Percentiles rank a stretch among this genome's conserved stretches.
phyloP scores from a whole-genome alignment of 2,329 filamentous ascomycete species.

The Mollisia scopiformis region DNA sequence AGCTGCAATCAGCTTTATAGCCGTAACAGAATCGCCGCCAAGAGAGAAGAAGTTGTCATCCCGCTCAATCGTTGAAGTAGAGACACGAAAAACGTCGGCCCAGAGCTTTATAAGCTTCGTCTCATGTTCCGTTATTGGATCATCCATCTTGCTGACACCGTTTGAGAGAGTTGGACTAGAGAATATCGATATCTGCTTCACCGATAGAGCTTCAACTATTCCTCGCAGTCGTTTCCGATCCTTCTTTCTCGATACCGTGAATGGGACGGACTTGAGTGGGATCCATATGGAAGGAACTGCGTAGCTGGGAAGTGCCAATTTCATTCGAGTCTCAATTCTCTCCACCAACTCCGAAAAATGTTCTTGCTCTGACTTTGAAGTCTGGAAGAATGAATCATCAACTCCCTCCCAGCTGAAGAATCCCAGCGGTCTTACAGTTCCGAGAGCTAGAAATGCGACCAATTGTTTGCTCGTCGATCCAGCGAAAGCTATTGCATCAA shows the following conservation, averaged over 20 bases:
- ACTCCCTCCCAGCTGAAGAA: neutral
- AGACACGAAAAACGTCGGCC: neutral
- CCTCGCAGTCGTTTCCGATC: neutral
- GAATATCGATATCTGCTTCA: neutral
- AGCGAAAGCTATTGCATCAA: neutral
- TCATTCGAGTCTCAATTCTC: neutral
- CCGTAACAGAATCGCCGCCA: constrained; percentile 49
- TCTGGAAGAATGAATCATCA: neutral
- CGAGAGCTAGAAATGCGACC: neutral
- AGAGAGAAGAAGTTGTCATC: constrained; percentile 47
- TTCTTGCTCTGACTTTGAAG: neutral
- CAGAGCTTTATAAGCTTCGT: neutral
- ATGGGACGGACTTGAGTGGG: neutral
- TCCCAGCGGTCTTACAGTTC: neutral
- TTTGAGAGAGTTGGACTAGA: neutral
- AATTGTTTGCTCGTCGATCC: neutral
- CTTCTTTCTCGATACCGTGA: constrained; percentile 1
- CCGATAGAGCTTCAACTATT: neutral
- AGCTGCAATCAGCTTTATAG: constrained; percentile 43
- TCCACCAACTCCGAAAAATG: neutral
- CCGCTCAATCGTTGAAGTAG: neutral
- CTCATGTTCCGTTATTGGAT: neutral
- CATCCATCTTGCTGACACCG: neutral
- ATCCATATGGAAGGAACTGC: constrained; percentile 2
- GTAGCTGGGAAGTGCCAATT: neutral